Evolutionary conservation across 1,284 basidiomycete species (phyloP).

Genomic region (Leccinum huronense): DNA sequence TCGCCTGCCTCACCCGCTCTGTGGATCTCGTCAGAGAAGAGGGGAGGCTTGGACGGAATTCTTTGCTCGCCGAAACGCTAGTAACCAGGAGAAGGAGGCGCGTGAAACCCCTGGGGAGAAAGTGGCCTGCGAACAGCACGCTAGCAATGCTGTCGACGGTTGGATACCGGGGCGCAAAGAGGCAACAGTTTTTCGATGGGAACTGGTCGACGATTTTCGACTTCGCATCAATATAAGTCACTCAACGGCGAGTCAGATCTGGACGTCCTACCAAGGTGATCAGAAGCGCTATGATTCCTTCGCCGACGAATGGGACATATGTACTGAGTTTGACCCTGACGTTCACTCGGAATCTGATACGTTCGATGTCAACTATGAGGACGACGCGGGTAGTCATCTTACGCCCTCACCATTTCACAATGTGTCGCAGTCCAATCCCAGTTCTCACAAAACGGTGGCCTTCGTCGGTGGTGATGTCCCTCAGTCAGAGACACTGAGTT

Average conservation of each 20-base stretch:
- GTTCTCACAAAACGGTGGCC: no score
- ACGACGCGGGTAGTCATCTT: no score
- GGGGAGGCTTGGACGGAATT: neutral
- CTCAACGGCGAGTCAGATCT: neutral
- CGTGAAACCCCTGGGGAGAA: neutral
- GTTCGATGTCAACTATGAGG: no score
- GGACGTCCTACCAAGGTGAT: neutral
- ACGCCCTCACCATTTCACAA: no score
- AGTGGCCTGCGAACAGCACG: neutral
- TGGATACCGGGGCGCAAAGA: neutral
- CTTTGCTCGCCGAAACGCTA: neutral
- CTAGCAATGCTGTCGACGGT: neutral
- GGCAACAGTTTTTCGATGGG: neutral
- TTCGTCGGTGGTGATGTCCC: no score
- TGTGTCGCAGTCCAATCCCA: no score
- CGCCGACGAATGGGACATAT: no score
- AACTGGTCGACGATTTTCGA: neutral
- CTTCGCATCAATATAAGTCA: conserved; percentile 1
- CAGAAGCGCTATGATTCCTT: conserved; percentile 11
- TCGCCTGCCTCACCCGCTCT: neutral
- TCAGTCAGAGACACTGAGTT: no score
- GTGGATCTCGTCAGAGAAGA: neutral
- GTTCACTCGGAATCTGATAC: no score
- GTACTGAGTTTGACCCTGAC: no score
- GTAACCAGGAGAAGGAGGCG: neutral